These are phyloP conservation scores for Yamadazyma ubonensis DNA, from an alignment of 805 yeast genomes.

Conservation along the genomic window DNA sequence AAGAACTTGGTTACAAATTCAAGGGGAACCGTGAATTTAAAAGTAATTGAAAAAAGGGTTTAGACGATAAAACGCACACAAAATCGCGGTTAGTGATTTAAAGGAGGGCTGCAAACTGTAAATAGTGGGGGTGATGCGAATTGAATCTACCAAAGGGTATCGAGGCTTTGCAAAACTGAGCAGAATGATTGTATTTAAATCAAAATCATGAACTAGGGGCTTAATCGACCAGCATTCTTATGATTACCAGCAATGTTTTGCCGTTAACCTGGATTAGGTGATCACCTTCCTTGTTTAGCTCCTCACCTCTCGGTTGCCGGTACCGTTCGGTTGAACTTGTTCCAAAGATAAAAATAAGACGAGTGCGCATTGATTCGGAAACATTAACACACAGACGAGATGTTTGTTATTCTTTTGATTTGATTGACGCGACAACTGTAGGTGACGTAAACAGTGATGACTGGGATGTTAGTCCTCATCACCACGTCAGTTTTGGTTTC, in stretches of 20 bases:
- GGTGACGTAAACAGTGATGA: neutral
- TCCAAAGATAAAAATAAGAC: neutral
- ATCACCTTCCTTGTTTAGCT: neutral
- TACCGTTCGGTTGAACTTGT: neutral
- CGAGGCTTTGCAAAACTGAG: too few relatives aligned
- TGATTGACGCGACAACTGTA: neutral
- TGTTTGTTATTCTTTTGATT: neutral
- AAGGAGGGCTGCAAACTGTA: neutral
- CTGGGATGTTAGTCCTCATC: too few relatives aligned
- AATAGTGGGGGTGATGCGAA: slow-evolving; percentile 1
- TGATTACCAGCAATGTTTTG: too few relatives aligned
- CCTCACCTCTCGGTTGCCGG: neutral
- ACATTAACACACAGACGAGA: neutral
- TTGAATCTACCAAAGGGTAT: too few relatives aligned
- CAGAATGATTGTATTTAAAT: too few relatives aligned
- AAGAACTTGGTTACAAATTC: slow-evolving; percentile 1
- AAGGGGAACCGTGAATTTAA: neutral
- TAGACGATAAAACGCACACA: slow-evolving; percentile 1
- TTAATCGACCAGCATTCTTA: too few relatives aligned
- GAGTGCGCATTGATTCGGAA: neutral
- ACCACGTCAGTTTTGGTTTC: too few relatives aligned
- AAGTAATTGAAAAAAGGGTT: neutral
- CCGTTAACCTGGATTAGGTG: too few relatives aligned
- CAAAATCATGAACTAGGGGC: too few relatives aligned
- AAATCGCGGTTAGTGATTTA: neutral